Evolutionary conservation across 768 basidiomycete species (phyloP), one percentile per base, ranked within the genome.

Genomic region (Serendipita sp.): DNA sequence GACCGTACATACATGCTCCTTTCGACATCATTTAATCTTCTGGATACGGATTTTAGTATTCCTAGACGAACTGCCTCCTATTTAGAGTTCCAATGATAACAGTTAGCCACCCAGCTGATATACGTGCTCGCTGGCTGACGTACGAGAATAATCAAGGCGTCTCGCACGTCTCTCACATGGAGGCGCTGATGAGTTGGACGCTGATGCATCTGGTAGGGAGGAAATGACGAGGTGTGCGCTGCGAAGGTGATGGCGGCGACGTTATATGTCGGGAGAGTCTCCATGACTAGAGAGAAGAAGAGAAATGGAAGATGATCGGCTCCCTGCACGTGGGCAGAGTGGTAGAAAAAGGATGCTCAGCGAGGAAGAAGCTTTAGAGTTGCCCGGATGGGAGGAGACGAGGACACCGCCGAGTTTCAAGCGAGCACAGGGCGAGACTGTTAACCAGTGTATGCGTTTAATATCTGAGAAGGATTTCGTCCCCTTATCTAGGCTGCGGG

Each of bases 101-200:
- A 47, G 47, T 18, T 32, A 51, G 18, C 18, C 48, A 18, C 18
- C 48, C 2, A 18, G n/a, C 52, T 16, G 28, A 35, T 60, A 4
- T 11, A 18, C 10, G 56, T 11, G 10, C 18, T 23, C 18, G 32
- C 18, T 16, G 10, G 48, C 18, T 36, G 28, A 60, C 56, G 28
- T 60, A 60, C 56, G 65, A 86, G 83, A 46, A 86, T 76, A 44
- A 78, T 79, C 70, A 85, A 83, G 3, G 85, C 84, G 69, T 85
- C 85, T 64, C 79, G 80, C 18, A 80, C 82, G 70, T 85, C 82
- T 68, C 84, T 78, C 62, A 86, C 80, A 69, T 85, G 85, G 51
- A 86, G 79, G 52, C 82, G 80, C 58, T 79, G 78, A 73, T 85
- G 84, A 44, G 85, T 85, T 38, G 83, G 80, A 58, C 79, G 81